Percentiles rank a stretch among this genome's conserved stretches.
Conservation (phyloP, 768 basidiomycete species). For the Leucosporidium scottii region DNA sequence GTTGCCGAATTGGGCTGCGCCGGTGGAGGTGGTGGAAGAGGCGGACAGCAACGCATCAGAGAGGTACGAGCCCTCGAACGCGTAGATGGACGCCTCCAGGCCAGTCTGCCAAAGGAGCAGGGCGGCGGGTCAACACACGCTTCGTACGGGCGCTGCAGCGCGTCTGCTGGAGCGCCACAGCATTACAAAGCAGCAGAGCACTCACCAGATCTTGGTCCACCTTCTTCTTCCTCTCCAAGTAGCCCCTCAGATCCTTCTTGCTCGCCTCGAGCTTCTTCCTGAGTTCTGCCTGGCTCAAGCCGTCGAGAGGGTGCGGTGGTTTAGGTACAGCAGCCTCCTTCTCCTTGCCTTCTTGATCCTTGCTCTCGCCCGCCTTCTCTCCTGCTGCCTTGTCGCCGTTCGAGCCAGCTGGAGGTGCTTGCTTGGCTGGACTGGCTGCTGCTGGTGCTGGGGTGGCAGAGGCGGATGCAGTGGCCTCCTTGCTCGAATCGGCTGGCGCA, state of each 20-base stretch:
- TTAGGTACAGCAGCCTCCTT: no score
- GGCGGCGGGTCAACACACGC: background rate
- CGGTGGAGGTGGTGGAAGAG: slow-evolving; percentile 36
- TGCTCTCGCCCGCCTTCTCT: no score
- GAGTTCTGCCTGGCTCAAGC: slow-evolving; percentile 17
- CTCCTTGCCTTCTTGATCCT: no score
- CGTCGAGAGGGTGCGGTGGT: slow-evolving; percentile 12
- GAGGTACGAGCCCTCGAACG: slow-evolving; percentile 45
- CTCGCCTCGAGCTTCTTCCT: slow-evolving; percentile 20
- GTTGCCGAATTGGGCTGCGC: slow-evolving; percentile 40
- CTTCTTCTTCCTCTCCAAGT: slow-evolving; percentile 24
- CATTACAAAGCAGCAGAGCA: background rate
- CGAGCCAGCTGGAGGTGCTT: no score
- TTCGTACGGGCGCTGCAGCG: background rate
- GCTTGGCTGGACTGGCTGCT: no score
- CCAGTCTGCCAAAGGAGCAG: slow-evolving; percentile 36
- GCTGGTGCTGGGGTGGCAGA: no score
- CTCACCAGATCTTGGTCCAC: slow-evolving; percentile 29
- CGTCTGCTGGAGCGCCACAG: background rate
- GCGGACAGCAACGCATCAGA: slow-evolving; percentile 39
- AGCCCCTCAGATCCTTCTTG: slow-evolving; percentile 5
- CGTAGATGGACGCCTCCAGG: slow-evolving; percentile 44
- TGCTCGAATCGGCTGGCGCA: no score
- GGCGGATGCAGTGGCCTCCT: no score
- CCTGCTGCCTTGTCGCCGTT: no score